These are phyloP conservation scores for Anisodus acutangulus DNA, from an alignment of 257 asterid genomes.

Conservation along the genomic window DNA sequence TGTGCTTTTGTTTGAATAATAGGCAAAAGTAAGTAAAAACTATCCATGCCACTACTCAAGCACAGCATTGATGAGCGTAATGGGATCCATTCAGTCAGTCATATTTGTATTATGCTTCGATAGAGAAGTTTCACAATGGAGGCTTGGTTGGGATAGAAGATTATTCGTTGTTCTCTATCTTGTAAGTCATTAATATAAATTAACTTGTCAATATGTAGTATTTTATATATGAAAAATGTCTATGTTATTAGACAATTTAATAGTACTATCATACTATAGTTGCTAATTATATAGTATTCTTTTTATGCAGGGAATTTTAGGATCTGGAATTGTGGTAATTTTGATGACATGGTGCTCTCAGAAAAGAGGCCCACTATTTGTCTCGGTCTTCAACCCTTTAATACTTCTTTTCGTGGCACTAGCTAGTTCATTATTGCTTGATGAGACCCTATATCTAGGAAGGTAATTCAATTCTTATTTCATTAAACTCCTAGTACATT, in stretches of 20 bases:
- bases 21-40: constrained; percentile 59
- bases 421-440: constrained; percentile 53
- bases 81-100: constrained; percentile 66
- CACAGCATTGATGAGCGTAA: constrained; percentile 60
- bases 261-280: background rate
- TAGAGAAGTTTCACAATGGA: constrained; percentile 61
- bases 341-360: constrained; percentile 58
- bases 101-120: constrained; percentile 59
- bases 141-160: constrained; percentile 63
- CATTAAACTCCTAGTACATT: background rate
- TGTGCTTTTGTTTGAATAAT: background rate
- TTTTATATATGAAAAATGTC: background rate
- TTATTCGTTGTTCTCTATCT: constrained; percentile 56
- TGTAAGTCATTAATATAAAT: constrained; percentile 41
- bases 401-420: constrained; percentile 65
- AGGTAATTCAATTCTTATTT: constrained; percentile 38
- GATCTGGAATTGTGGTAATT: constrained; percentile 51
- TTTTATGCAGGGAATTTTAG: constrained; percentile 55
- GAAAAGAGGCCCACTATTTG: constrained; percentile 63
- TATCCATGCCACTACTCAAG: constrained; percentile 82
- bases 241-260: background rate
- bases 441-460: constrained; percentile 60
- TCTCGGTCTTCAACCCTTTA: constrained; percentile 57
- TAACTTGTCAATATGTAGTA: background rate
- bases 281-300: background rate